Evolutionary conservation across 2,329 filamentous ascomycete genomes (phyloP).

Genomic region (Scedosporium boydii): DNA sequence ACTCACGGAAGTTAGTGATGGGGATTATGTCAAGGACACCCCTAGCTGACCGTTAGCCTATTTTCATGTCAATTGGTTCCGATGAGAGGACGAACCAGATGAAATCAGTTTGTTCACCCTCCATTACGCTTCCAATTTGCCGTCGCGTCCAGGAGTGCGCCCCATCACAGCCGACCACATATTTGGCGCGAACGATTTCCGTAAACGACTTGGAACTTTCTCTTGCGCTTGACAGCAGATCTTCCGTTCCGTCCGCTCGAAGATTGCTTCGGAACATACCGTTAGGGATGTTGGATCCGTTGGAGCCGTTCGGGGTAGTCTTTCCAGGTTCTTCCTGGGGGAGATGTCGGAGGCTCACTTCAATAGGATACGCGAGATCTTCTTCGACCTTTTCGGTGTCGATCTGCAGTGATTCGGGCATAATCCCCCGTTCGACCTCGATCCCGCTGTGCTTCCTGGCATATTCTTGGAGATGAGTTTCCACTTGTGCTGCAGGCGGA

Average conservation of each 20-base stretch:
- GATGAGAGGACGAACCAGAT: constrained; percentile 26
- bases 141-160: constrained; percentile 56
- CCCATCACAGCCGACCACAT: constrained; percentile 59
- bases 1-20: constrained; percentile 24
- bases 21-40: constrained; percentile 35
- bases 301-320: constrained; percentile 26
- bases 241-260: constrained; percentile 45
- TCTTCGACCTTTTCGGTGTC: constrained; percentile 40
- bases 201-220: constrained; percentile 8
- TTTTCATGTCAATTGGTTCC: neutral
- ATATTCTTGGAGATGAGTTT: neutral
- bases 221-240: constrained; percentile 23
- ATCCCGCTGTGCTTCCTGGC: constrained; percentile 21
- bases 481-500: constrained; percentile 27
- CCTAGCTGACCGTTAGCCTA: constrained; percentile 7
- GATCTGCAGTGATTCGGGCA: constrained; percentile 45
- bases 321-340: constrained; percentile 37
- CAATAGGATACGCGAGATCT: constrained; percentile 47
- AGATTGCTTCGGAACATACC: constrained; percentile 49
- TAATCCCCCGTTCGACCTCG: constrained; percentile 47
- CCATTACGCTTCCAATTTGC: constrained; percentile 44
- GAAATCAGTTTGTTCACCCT: constrained; percentile 44
- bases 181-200: constrained; percentile 46
- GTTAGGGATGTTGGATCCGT: no score
- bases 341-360: constrained; percentile 46